Evolutionary conservation across 139 green algal species (phyloP).

Genomic region (Ostreobium quekettii): DNA sequence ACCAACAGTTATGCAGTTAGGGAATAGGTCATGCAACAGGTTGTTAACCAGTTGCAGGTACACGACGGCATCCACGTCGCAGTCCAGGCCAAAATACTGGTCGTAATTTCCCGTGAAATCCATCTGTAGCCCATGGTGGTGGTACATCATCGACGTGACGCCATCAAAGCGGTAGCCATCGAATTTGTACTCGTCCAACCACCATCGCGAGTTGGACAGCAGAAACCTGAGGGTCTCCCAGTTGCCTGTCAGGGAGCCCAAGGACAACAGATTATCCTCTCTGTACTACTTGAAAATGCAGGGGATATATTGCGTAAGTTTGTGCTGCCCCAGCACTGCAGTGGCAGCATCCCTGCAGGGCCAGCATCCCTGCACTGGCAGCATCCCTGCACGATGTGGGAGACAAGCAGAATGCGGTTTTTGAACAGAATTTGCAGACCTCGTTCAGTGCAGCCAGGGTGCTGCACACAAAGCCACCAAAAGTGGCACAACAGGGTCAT

Average conservation of each 20-base stretch:
- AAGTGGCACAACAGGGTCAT: no score
- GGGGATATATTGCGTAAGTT: no score
- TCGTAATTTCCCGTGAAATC: constrained; percentile 89
- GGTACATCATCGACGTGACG: constrained; percentile 97
- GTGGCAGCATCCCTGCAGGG: no score
- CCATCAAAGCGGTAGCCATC: constrained; percentile 96
- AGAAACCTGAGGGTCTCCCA: constrained; percentile 94
- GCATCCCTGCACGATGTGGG: no score
- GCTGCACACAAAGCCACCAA: no score
- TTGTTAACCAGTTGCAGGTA: constrained; percentile 93
- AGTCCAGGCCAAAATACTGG: constrained; percentile 96
- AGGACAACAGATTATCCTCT: no score
- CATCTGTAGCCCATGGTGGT: constrained; percentile 92
- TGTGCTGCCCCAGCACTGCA: no score
- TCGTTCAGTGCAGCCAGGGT: no score
- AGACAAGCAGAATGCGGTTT: no score
- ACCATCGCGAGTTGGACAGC: constrained; percentile 90
- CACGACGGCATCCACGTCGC: constrained; percentile 81
- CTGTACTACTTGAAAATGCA: no score
- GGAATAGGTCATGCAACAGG: constrained; percentile 89
- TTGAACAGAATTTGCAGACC: no score
- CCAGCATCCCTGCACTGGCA: no score
- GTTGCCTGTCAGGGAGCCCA: constrained; percentile 54
- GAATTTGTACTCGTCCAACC: constrained; percentile 97
- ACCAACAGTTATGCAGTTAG: constrained; percentile 77